Evolutionary conservation across 768 basidiomycete genomes (phyloP).

Genomic region (Leccinum broughii): DNA sequence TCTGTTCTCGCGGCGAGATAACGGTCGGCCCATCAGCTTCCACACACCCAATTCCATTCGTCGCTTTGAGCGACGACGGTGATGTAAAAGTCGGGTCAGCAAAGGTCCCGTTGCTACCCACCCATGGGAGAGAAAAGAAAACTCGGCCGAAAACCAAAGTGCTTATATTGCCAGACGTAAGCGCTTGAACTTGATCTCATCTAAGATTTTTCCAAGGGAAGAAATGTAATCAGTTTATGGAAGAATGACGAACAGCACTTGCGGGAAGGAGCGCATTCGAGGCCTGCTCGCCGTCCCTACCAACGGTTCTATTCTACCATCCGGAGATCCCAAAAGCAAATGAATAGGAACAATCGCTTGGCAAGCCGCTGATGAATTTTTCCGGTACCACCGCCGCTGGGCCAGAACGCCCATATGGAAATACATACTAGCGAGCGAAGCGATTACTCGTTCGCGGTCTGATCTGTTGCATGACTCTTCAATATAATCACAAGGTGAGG

Average conservation of each 20-base stretch:
- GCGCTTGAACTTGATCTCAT: not conserved
- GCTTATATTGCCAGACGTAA: slow-evolving; percentile 26
- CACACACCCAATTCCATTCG: not conserved
- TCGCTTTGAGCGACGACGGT: slow-evolving; percentile 2
- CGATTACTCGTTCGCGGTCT: slow-evolving; percentile 1
- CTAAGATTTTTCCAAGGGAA: not conserved
- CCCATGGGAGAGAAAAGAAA: not conserved
- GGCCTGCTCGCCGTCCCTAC: slow-evolving; percentile 5
- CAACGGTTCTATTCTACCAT: slow-evolving; percentile 9
- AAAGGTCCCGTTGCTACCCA: slow-evolving; percentile 2
- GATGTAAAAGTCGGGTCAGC: slow-evolving; percentile 16
- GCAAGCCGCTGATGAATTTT: not conserved
- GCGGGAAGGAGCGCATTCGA: slow-evolving; percentile 14
- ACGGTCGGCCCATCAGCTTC: not conserved
- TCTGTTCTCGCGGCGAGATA: not conserved
- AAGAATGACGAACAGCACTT: slow-evolving; percentile 10
- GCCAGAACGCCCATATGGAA: slow-evolving; percentile 1
- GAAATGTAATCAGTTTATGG: slow-evolving; percentile 7
- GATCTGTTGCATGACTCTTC: not conserved
- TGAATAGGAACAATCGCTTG: slow-evolving; percentile 3
- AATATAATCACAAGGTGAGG: not conserved
- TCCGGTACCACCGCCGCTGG: slow-evolving; percentile 1
- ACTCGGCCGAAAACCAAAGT: slow-evolving; percentile 10
- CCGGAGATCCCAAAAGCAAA: slow-evolving; percentile 10
- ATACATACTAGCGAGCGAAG: not conserved